These are phyloP conservation scores for Helichrysum umbraculigerum DNA, from an alignment of 129 eudicot species.

Conservation along the genomic window DNA sequence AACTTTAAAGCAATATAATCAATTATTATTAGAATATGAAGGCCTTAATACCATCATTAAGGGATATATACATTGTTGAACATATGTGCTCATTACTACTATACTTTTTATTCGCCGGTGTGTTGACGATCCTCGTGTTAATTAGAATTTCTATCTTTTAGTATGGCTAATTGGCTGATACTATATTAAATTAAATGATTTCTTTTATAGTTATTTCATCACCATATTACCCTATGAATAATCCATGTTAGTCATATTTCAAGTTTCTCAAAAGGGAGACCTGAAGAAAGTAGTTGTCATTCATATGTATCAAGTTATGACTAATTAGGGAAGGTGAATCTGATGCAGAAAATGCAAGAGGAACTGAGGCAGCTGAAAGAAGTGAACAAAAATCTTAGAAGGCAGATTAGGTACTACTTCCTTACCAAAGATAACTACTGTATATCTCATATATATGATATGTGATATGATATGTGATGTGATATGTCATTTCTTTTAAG, in stretches of 20 bases:
- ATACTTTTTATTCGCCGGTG: no score
- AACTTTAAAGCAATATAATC: no score
- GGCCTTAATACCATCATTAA: no score
- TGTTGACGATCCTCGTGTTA: no score
- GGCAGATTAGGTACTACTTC: constrained; percentile 60
- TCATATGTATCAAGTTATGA: constrained; percentile 5
- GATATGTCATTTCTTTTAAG: neutral
- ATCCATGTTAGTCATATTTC: neutral
- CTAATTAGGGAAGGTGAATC: constrained; percentile 5
- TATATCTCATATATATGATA: neutral
- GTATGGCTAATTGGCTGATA: no score
- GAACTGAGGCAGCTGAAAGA: constrained; percentile 65
- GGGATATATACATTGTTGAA: no score
- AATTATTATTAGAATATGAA: no score
- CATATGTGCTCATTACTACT: no score
- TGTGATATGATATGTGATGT: neutral
- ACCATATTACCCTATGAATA: constrained; percentile 1
- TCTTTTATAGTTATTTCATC: no score
- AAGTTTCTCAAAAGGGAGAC: constrained; percentile 6
- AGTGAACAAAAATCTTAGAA: constrained; percentile 62
- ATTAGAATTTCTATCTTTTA: no score
- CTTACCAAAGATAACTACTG: neutral
- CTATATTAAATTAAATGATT: no score
- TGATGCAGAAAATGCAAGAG: constrained; percentile 75
- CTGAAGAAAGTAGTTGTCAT: constrained; percentile 2